Evolutionary conservation across 352 stramenopile genomes (phyloP), one percentile per base, ranked within the genome.

Genomic region (Pythium grandisporangium): DNA sequence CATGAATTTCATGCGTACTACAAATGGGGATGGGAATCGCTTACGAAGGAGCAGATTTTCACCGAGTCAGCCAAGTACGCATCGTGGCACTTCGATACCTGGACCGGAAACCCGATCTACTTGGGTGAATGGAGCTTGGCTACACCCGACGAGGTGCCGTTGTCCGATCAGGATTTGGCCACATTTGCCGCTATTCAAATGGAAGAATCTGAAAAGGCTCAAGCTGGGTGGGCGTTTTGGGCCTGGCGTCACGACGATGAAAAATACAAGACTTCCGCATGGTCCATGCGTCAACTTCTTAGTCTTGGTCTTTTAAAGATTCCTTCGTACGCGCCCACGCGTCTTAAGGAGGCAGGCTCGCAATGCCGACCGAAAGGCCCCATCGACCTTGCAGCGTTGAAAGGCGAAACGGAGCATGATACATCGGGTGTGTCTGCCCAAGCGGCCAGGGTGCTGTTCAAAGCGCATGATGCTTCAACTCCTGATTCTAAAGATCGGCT

Each of bases 1-100:
- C 51, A 64, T 38, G 63, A 75, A 16, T 53, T 63, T 16, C 69
- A 77, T 34, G 33, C 58, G 22, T 79, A 76, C 41, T 76, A 77
- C 40, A 58, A 66, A 20, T 66, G 51, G 48, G 66, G 55, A 1
- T 66, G 62, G 17, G 51, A 50, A 6, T 35, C 30, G 17, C 42
- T 20, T 12, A 32, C 32, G 22, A 13, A 30, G 5, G 30, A 35
- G 7, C 25, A 53, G n/a, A 22, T 74, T 2, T 35, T 75, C 1
- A 26, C 42, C 1, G 30, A 39, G 2, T 37, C 66, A 19, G 40
- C 61, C 24, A 42, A 20, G 3, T 74, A 70, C 34, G 25, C 46
- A 17, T n/a, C 37, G 6, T 50, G 22, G 1, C 30, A 57, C 14
- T 24, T 62, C n/a, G 21, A 41, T 0, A 19, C 30, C 0, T 66